A percentile compares a stretch with the other conserved stretches of the same genome.
These are phyloP conservation scores for Moniliella sp. DNA, from an alignment of 1,284 basidiomycete species.

Conservation along the genomic window DNA sequence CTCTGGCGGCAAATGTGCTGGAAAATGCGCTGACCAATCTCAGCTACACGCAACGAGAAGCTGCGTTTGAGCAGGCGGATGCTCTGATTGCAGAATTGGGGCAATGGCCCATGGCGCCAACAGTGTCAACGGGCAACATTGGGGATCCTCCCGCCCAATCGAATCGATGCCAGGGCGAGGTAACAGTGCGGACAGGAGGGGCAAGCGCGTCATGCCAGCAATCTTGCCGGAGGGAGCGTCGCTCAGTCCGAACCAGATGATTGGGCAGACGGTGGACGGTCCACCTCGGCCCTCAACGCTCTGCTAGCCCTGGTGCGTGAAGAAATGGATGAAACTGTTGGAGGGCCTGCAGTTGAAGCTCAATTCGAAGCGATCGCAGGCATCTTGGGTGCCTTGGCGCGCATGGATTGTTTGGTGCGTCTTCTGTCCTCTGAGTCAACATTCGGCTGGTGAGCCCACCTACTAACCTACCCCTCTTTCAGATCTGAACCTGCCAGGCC, in stretches of 20 bases:
- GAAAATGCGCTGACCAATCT: slow-evolving; percentile 29
- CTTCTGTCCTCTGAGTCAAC: too few species aligned
- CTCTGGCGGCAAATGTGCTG: slow-evolving; percentile 24
- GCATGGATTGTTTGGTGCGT: slow-evolving; percentile 23
- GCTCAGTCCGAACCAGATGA: slow-evolving; percentile 5
- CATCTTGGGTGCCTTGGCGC: slow-evolving; percentile 16
- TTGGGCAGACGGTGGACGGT: slow-evolving; percentile 17
- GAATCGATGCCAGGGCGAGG: slow-evolving; percentile 6
- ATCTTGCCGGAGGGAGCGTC: slow-evolving; percentile 1
- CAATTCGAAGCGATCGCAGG: slow-evolving; percentile 27
- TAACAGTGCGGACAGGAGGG: slow-evolving; percentile 6
- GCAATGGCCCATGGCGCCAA: slow-evolving; percentile 31
- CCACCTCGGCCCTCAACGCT: slow-evolving; percentile 25
- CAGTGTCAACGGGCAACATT: slow-evolving; percentile 7
- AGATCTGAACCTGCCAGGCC: too few species aligned
- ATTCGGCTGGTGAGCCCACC: too few species aligned
- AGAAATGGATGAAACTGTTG: too few species aligned
- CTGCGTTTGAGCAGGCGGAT: slow-evolving; percentile 21
- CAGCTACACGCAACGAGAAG: slow-evolving; percentile 18
- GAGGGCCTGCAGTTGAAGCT: slow-evolving; percentile 8
- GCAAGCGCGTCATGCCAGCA: background rate
- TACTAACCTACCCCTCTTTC: too few species aligned
- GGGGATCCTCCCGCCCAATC: background rate
- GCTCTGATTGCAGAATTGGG: slow-evolving; percentile 22
- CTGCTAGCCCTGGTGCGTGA: slow-evolving; percentile 21